These are phyloP conservation scores for Coemansia sp. DNA, from an alignment of 192 early-diverging fungal genomes.

Conservation along the genomic window DNA sequence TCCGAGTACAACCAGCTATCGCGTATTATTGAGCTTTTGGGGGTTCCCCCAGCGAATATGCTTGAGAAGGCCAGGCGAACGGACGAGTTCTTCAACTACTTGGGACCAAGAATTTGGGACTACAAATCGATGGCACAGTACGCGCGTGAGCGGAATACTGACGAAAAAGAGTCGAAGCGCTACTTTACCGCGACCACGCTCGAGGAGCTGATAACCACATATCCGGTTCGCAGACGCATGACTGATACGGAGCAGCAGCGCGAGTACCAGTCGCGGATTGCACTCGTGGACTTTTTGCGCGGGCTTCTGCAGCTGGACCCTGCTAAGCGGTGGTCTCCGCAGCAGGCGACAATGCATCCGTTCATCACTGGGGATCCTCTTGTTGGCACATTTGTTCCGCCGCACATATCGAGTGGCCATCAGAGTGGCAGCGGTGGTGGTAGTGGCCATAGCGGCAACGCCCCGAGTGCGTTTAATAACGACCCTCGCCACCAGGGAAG, in stretches of 20 bases:
- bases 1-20: conserved; percentile 96
- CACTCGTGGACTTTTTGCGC: conserved; percentile 89
- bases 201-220: conserved; percentile 81
- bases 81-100: conserved; percentile 81
- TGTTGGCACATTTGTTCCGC: conserved; percentile 56
- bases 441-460: conserved; percentile 21
- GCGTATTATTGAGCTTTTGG: conserved; percentile 92
- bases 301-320: conserved; percentile 92
- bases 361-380: conserved; percentile 91
- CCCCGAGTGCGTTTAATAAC: conserved; percentile 9
- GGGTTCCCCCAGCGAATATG: conserved; percentile 88
- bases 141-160: conserved; percentile 71
- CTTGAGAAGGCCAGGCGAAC: conserved; percentile 89
- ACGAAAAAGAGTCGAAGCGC: conserved; percentile 89
- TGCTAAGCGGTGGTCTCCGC: conserved; percentile 91
- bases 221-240: conserved; percentile 73
- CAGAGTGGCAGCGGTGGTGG: conserved; percentile 12
- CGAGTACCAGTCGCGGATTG: conserved; percentile 59
- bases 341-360: conserved; percentile 91
- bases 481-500: background rate
- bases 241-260: conserved; percentile 43
- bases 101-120: conserved; percentile 56
- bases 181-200: conserved; percentile 89
- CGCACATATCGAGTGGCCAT: conserved; percentile 1
- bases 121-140: conserved; percentile 84